These are phyloP conservation scores for Ustilago lituana DNA, from an alignment of 1,284 basidiomycete genomes.

Conservation along the genomic window DNA sequence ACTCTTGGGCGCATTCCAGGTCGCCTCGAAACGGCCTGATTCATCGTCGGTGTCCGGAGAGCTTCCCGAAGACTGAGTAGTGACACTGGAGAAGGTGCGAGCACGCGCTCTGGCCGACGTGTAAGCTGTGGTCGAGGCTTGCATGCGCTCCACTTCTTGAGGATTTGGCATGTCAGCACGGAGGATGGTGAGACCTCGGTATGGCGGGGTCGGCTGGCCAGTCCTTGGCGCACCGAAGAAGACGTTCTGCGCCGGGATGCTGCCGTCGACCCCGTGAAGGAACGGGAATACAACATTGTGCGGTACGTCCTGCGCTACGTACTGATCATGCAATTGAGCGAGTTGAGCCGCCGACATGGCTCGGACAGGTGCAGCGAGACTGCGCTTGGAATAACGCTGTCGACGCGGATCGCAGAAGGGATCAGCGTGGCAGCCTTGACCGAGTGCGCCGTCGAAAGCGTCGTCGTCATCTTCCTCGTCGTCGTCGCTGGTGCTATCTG, in stretches of 20 bases:
- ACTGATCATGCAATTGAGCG: conserved; percentile 48
- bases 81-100: conserved; percentile 48
- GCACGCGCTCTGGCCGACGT: conserved; percentile 24
- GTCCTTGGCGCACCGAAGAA: conserved; percentile 57
- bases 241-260: conserved; percentile 54
- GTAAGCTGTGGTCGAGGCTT: conserved; percentile 18
- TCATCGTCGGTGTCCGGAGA: conserved; percentile 42
- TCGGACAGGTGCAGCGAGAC: conserved; percentile 52
- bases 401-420: background rate
- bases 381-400: conserved; percentile 9
- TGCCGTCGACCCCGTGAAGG: conserved; percentile 63
- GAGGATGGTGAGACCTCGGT: conserved; percentile 64
- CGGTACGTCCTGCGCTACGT: conserved; percentile 56
- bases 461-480: conserved; percentile 18
- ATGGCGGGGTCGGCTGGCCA: conserved; percentile 54
- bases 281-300: conserved; percentile 63
- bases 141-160: conserved; percentile 37
- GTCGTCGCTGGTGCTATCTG: conserved; percentile 11
- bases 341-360: conserved; percentile 58
- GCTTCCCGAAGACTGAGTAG: conserved; percentile 44
- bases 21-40: conserved; percentile 26
- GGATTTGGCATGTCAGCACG: conserved; percentile 62
- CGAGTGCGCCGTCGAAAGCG: conserved; percentile 10
- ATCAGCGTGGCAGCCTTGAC: background rate
- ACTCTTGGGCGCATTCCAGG: conserved; percentile 19